Base-by-base conservation (phyloP, 345 rosid species). In the Euphorbia pulcherrima region DNA sequence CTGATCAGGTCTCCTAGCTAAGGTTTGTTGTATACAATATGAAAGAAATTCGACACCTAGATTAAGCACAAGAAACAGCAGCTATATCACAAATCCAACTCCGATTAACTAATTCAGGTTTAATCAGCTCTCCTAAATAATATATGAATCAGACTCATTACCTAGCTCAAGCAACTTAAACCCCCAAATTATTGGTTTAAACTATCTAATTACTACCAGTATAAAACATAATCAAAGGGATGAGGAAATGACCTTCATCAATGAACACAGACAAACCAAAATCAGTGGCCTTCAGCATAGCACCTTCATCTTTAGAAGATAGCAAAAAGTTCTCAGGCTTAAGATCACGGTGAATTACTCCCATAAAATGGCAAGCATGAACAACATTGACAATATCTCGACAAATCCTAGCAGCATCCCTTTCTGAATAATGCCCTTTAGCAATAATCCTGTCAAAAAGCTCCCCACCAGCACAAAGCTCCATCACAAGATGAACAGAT, bases 271-370 rank as follows among this genome's bases (percentile, higher is more conserved):
- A 92, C 77, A 87, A 67, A 3, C 97, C 96, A 63, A 92, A 92
- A 78, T 87, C 97, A 10, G 92, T 89, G 2, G 96, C 88, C 79
- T 92, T 92, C 75, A 92, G 71, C 83, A 76, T 82, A 29, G 93
- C 90, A 13, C 69, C 82, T 59, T 82, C 85, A 6, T 82, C 88
- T 74, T 86, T 82, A 67, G 82, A 83, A 0, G 94, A 77, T 9
- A 92, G 62, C 84, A 92, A 82, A 85, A 92, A 89, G 72, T 92
- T 92, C 83, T 92, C 96, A 2, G 97, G 97, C 85, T 91, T 91
- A 23, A 91, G 91, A 75, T 91, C 96, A 20, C 96, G 81, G 68
- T 91, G 97, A 78, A 91, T 65, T 21, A 91, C 91, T 44, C 97
- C 97, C 96, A 92, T 86, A 44, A 86, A 87, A 76, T 92, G 97